Percentiles rank a stretch among this genome's conserved stretches.
These are phyloP conservation scores for Pseudocercospora fuligena DNA, from an alignment of 2,329 filamentous ascomycete genomes.

Conservation along the genomic window DNA sequence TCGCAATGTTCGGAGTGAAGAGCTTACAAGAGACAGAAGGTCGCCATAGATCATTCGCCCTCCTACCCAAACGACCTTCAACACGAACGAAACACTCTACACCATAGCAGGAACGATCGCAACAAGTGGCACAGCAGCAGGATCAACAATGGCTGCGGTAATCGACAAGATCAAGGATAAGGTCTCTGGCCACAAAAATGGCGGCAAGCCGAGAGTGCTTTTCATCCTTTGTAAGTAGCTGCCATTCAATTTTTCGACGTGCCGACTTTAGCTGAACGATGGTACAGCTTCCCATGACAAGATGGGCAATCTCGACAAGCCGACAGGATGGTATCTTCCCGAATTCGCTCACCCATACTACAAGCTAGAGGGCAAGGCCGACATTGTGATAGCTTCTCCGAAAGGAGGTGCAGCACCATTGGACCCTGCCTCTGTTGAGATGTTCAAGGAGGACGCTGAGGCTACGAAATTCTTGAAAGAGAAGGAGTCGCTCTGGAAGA, in stretches of 20 bases:
- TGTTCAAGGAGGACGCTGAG: constrained; percentile 37
- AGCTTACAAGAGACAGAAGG: background rate
- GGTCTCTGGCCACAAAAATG: constrained; percentile 24
- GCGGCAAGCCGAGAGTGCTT: constrained; percentile 19
- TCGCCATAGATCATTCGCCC: background rate
- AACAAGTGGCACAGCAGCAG: background rate
- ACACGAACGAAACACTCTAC: background rate
- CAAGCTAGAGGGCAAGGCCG: constrained; percentile 43
- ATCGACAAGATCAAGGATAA: constrained; percentile 37
- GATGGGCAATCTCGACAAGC: constrained; percentile 50
- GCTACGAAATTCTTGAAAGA: constrained; percentile 51
- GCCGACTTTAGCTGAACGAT: background rate
- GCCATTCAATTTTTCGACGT: background rate
- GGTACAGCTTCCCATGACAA: constrained; percentile 59
- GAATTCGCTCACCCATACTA: constrained; percentile 47
- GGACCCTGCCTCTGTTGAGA: constrained; percentile 41
- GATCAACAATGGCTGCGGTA: constrained; percentile 16
- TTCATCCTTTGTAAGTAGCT: constrained; percentile 14
- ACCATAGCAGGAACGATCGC: background rate
- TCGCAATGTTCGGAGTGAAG: background rate
- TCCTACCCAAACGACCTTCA: background rate
- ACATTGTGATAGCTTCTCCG: constrained; percentile 47
- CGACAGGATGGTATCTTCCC: constrained; percentile 72
- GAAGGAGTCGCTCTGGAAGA: constrained; percentile 65
- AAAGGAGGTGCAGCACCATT: constrained; percentile 46